Conservation (phyloP, 164 flowering plant species). For the Liriodendron chinense region DNA sequence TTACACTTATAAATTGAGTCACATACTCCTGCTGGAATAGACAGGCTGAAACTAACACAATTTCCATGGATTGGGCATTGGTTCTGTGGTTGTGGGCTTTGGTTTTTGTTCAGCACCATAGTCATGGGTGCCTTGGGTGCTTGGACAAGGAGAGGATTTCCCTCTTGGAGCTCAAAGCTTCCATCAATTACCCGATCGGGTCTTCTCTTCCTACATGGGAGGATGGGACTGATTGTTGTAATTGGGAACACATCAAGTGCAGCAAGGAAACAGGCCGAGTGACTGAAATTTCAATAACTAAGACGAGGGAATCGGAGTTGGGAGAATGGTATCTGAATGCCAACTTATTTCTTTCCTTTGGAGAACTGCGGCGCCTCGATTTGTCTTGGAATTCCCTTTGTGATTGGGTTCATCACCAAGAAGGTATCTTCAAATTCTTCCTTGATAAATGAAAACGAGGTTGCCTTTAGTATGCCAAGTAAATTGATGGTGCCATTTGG, state of each 20-base stretch:
- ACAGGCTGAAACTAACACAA: too few species aligned
- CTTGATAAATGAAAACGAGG: too few species aligned
- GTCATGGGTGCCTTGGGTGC: slow-evolving; percentile 4
- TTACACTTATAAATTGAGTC: too few species aligned
- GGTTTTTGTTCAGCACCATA: not conserved
- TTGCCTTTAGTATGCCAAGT: too few species aligned
- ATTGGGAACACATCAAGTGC: slow-evolving; percentile 3
- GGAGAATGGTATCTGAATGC: slow-evolving; percentile 7
- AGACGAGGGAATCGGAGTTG: not conserved
- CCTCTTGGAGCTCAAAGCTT: slow-evolving; percentile 7
- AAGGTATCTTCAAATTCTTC: not conserved
- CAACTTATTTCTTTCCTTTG: not conserved
- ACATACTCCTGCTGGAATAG: too few species aligned
- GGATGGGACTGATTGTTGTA: slow-evolving; percentile 5
- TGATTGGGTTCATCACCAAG: not conserved
- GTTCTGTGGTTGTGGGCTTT: not conserved
- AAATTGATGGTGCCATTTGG: too few species aligned
- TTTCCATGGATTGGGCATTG: slow-evolving; percentile 7
- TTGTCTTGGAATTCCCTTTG: not conserved
- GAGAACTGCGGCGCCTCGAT: slow-evolving; percentile 1
- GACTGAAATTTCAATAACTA: not conserved
- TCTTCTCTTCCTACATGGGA: slow-evolving; percentile 3
- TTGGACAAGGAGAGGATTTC: slow-evolving; percentile 9
- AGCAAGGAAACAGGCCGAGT: not conserved
- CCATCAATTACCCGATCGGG: slow-evolving; percentile 8